Evolutionary conservation across 352 stramenopile genomes (phyloP).

Genomic region (Globisporangium orthogonon): DNA sequence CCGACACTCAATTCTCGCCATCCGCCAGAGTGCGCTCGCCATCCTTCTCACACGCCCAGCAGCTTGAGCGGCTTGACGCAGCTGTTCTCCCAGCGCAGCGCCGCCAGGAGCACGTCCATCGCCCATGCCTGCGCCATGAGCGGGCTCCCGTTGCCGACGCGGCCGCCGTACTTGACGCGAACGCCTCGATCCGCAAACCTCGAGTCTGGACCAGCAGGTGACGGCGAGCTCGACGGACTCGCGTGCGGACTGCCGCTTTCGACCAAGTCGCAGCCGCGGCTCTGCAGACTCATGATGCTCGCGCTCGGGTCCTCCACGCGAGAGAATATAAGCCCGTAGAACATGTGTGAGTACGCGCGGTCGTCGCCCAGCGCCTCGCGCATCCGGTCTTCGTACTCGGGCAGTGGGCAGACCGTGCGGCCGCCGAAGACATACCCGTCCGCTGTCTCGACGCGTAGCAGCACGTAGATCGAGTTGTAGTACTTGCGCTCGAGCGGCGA

Average conservation of each 20-base stretch:
- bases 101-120: conserved; percentile 22
- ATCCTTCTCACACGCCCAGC: not conserved
- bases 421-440: conserved; percentile 19
- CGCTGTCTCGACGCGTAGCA: conserved; percentile 12
- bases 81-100: conserved; percentile 25
- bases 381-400: conserved; percentile 17
- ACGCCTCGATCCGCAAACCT: not conserved
- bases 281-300: conserved; percentile 12
- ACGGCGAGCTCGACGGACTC: conserved; percentile 2
- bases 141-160: conserved; percentile 13
- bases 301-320: not conserved
- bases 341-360: conserved; percentile 13
- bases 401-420: conserved; percentile 19
- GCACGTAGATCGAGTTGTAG: conserved; percentile 17
- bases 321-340: conserved; percentile 25
- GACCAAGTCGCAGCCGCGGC: conserved; percentile 6
- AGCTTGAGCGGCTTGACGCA: conserved; percentile 5
- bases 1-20: not conserved
- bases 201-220: not conserved
- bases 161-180: conserved; percentile 16
- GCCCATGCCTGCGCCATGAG: conserved; percentile 26
- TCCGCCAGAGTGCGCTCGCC: no score
- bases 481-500: conserved; percentile 12
- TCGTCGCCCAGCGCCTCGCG: conserved; percentile 1
- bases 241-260: not conserved